Conservation (phyloP, 192 early-diverging fungal species). For the Mortierella alpina region DNA sequence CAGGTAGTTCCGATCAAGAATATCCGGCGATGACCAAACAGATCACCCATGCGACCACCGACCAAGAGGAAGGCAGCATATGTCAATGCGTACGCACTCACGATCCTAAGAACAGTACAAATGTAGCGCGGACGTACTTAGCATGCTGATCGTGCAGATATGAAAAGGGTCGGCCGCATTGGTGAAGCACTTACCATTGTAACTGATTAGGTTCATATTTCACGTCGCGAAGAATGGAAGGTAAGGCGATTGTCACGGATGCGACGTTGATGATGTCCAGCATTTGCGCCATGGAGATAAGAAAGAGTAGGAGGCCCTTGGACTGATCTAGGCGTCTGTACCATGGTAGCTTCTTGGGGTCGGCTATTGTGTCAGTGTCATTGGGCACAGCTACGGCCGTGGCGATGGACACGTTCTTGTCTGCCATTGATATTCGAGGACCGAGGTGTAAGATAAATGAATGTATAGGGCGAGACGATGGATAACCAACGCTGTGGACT, state of each 20-base stretch:
- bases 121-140: background rate
- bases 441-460: background rate
- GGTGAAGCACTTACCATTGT: slow-evolving; percentile 26
- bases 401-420: slow-evolving; percentile 14
- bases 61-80: slow-evolving; percentile 53
- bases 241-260: slow-evolving; percentile 41
- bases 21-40: slow-evolving; percentile 51
- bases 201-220: slow-evolving; percentile 32
- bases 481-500: background rate
- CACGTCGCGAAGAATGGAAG: slow-evolving; percentile 36
- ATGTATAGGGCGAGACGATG: slow-evolving; percentile 1
- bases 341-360: slow-evolving; percentile 20
- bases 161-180: too few relatives aligned
- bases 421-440: slow-evolving; percentile 5
- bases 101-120: slow-evolving; percentile 3
- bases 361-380: slow-evolving; percentile 19
- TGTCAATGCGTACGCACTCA: slow-evolving; percentile 49
- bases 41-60: slow-evolving; percentile 52
- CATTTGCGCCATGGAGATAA: slow-evolving; percentile 30
- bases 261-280: slow-evolving; percentile 43
- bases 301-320: slow-evolving; percentile 21
- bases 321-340: slow-evolving; percentile 18
- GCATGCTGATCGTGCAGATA: background rate
- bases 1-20: slow-evolving; percentile 41
- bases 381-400: slow-evolving; percentile 28